A percentile compares a stretch with the other conserved stretches of the same genome.
Evolutionary conservation across 169 alveolate species (phyloP).

Genomic region (Plasmodium chabaudi): DNA sequence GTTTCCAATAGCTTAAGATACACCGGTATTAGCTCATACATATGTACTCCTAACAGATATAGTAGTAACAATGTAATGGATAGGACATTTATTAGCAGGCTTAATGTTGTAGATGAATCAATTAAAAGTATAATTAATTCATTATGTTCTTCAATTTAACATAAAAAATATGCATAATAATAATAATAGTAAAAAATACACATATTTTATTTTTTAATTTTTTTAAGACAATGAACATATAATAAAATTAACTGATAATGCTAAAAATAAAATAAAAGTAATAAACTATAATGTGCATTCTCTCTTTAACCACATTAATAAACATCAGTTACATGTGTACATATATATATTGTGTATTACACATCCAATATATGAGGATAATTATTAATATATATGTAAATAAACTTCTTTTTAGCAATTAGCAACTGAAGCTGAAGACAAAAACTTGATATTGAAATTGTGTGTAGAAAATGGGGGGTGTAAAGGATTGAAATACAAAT

Average conservation of each 20-base stretch:
- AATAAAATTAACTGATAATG: constrained; percentile 62
- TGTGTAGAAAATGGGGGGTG: constrained; percentile 74
- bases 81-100: constrained; percentile 26
- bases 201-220: not conserved
- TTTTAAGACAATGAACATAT: constrained; percentile 68
- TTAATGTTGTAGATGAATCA: constrained; percentile 45
- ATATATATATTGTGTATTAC: not conserved
- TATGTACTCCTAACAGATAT: constrained; percentile 1
- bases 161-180: constrained; percentile 1
- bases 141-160: not conserved
- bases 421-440: constrained; percentile 14
- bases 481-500: constrained; percentile 67
- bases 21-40: not conserved
- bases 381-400: not conserved
- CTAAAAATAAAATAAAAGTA: constrained; percentile 62
- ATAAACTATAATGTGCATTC: not conserved
- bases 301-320: no score
- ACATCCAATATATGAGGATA: not conserved
- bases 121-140: constrained; percentile 52
- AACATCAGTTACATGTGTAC: not conserved
- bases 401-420: constrained; percentile 56
- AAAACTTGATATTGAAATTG: constrained; percentile 34
- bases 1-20: constrained; percentile 10
- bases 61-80: not conserved
- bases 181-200: not conserved